A percentile compares a stretch with the other conserved stretches of the same genome.
These are phyloP conservation scores for Diospyros kaki DNA, from an alignment of 148 eudicot genomes.

Conservation along the genomic window DNA sequence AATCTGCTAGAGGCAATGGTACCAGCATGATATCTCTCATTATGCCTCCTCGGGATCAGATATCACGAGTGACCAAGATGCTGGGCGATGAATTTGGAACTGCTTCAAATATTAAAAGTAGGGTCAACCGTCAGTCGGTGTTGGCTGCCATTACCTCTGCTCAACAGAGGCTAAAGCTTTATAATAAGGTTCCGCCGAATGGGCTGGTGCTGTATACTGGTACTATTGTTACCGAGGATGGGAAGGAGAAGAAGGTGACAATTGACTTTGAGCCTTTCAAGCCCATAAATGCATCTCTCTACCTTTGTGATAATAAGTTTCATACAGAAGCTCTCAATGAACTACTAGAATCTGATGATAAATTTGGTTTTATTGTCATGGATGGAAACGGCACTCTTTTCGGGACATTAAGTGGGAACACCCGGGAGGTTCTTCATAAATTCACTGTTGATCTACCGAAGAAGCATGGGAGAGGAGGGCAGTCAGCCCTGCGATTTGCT, in stretches of 20 bases:
- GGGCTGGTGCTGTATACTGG: constrained; percentile 6
- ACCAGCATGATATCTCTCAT: constrained; percentile 5
- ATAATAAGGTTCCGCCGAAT: constrained; percentile 5
- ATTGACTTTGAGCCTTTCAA: background rate
- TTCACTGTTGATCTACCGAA: constrained; percentile 7
- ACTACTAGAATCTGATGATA: constrained; percentile 4
- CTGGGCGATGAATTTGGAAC: constrained; percentile 4
- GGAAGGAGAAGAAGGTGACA: constrained; percentile 5
- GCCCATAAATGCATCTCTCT: constrained; percentile 7
- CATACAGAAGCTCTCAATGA: constrained; percentile 6
- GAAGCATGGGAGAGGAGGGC: constrained; percentile 3
- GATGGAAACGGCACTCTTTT: constrained; percentile 1
- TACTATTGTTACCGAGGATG: constrained; percentile 5
- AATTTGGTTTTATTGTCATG: constrained; percentile 6
- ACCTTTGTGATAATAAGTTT: constrained; percentile 7
- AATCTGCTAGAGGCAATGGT: constrained; percentile 6
- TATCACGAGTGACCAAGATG: constrained; percentile 3
- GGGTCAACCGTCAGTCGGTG: constrained; percentile 3
- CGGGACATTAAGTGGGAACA: constrained; percentile 6
- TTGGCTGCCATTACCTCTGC: constrained; percentile 6
- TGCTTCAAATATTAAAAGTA: constrained; percentile 7
- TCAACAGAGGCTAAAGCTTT: constrained; percentile 8
- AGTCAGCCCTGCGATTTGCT: constrained; percentile 3
- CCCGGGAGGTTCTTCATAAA: constrained; percentile 2
- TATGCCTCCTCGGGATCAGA: constrained; percentile 6